Evolutionary conservation across 2,329 filamentous ascomycete genomes (phyloP).

Genomic region (Colletotrichum higginsianum): DNA sequence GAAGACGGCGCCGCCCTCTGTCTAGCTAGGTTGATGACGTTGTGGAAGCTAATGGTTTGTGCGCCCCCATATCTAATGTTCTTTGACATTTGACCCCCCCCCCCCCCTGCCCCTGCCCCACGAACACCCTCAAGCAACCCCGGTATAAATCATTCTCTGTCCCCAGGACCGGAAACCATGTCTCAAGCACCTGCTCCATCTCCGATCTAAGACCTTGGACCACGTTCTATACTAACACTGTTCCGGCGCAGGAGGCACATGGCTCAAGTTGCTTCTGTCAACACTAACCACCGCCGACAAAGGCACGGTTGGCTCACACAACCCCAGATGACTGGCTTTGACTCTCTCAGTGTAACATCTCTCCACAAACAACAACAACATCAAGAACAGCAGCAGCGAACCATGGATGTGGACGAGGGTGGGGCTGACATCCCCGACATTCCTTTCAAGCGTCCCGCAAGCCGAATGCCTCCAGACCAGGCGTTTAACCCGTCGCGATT

Average conservation of each 20-base stretch:
- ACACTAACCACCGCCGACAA: slow-evolving; percentile 23
- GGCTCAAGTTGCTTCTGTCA: slow-evolving; percentile 26
- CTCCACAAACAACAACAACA: slow-evolving; percentile 5
- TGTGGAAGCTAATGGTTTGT: slow-evolving; percentile 25
- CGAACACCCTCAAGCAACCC: not conserved
- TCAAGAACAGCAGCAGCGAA: not conserved
- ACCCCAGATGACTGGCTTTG: slow-evolving; percentile 15
- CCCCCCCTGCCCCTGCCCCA: not conserved
- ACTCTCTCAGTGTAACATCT: slow-evolving; percentile 27
- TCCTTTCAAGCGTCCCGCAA: slow-evolving; percentile 40
- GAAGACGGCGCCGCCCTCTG: slow-evolving; percentile 12
- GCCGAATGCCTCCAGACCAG: slow-evolving; percentile 3
- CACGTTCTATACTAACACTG: slow-evolving; percentile 21
- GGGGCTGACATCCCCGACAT: slow-evolving; percentile 46
- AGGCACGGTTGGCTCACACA: slow-evolving; percentile 30
- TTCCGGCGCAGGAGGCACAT: slow-evolving; percentile 35
- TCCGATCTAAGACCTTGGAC: slow-evolving; percentile 4
- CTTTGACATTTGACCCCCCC: slow-evolving; percentile 27
- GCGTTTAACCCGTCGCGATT: slow-evolving; percentile 28
- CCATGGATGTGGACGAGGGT: slow-evolving; percentile 34
- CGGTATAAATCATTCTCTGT: slow-evolving; percentile 20
- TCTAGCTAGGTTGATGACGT: slow-evolving; percentile 25
- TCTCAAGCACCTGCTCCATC: not conserved
- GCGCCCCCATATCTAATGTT: slow-evolving; percentile 18
- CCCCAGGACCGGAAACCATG: slow-evolving; percentile 17